Percentiles rank a stretch among this genome's conserved stretches.
Evolutionary conservation across 768 basidiomycete species (phyloP).

Genomic region (Cantharellus cinnabarinus): DNA sequence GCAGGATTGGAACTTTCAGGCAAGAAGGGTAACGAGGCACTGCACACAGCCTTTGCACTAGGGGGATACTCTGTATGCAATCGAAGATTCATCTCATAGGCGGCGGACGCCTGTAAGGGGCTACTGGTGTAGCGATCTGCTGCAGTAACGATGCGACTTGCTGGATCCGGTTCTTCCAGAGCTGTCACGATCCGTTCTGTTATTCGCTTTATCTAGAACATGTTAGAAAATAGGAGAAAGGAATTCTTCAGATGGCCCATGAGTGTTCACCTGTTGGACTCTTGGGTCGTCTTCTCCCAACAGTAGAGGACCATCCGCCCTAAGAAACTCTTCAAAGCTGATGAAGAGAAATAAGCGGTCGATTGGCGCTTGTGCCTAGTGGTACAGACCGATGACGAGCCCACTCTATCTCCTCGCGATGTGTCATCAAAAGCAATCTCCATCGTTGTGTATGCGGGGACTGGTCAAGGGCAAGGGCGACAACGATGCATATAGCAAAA

Average conservation of each 20-base stretch:
- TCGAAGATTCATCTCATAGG: background rate
- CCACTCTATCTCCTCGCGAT: slow-evolving; percentile 25
- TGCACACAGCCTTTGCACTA: slow-evolving; percentile 9
- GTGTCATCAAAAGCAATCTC: slow-evolving; percentile 25
- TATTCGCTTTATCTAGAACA: slow-evolving; percentile 11
- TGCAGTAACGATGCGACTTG: slow-evolving; percentile 7
- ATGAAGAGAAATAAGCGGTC: background rate
- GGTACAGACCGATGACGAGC: slow-evolving; percentile 14
- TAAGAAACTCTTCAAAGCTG: slow-evolving; percentile 20
- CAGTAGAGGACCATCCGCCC: slow-evolving; percentile 18
- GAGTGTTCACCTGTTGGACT: slow-evolving; percentile 14
- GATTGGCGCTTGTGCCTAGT: background rate
- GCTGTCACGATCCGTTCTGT: slow-evolving; percentile 19
- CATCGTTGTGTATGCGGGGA: slow-evolving; percentile 20
- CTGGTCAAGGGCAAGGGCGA: slow-evolving; percentile 24
- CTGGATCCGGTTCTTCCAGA: slow-evolving; percentile 17
- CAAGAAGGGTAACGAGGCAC: slow-evolving; percentile 17
- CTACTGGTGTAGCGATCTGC: background rate
- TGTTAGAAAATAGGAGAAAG: background rate
- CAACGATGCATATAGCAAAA: slow-evolving; percentile 21
- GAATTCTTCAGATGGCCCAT: background rate
- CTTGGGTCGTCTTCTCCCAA: slow-evolving; percentile 18
- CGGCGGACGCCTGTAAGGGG: background rate
- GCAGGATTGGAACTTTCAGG: slow-evolving; percentile 20
- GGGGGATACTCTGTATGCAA: slow-evolving; percentile 2